Base-by-base conservation (phyloP, 164 flowering plant species). In the Santalum album region DNA sequence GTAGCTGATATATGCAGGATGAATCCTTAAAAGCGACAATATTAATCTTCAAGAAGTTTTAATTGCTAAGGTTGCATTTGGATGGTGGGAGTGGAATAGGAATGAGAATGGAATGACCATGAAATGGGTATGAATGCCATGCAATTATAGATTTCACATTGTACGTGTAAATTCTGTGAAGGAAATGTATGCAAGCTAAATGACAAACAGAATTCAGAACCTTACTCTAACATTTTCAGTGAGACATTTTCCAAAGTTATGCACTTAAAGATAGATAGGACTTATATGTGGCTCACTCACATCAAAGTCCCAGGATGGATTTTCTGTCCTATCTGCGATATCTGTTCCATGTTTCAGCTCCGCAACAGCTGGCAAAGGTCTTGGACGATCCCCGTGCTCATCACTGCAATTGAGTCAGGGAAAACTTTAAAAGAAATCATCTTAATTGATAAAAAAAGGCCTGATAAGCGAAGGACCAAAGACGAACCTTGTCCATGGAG, bases 401-500 rank as follows among this genome's bases (percentile, higher is more conserved):
- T 92, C 96, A 74, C 98, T 91, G 72, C 69, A 71, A 22, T 56
- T 7, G 19, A 54, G 2, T 38, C 3, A 38, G 17, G 42, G 17
- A 11, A 3, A 38, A 9, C 3, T 38, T 12, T 3, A 38, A 0
- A 38, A 38, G 14, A 0, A 10, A 38, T 3, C 6, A 15, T 11
- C 3, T 0, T 14, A 15, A 3, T 14, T 11, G 42, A 15, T 7
- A 0, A 38, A 15, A 38, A 9, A 0, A 38, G 42, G 42, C 7
- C 0, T 32, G 16, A 14, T 4, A 38, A 38, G 16, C 14, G 14
- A 38, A 3, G 5, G 1, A 1, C 18, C 3, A 12, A 32, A 7
- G 16, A 39, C 71, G 39, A 50, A 90, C 96, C 95, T 84, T 17
- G 95, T 81, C 98, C 98, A 91, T 21, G 92, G 98, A 12, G 98